These are phyloP conservation scores for Aschersonia sp. DNA, from an alignment of 2,329 filamentous ascomycete genomes.

Conservation along the genomic window DNA sequence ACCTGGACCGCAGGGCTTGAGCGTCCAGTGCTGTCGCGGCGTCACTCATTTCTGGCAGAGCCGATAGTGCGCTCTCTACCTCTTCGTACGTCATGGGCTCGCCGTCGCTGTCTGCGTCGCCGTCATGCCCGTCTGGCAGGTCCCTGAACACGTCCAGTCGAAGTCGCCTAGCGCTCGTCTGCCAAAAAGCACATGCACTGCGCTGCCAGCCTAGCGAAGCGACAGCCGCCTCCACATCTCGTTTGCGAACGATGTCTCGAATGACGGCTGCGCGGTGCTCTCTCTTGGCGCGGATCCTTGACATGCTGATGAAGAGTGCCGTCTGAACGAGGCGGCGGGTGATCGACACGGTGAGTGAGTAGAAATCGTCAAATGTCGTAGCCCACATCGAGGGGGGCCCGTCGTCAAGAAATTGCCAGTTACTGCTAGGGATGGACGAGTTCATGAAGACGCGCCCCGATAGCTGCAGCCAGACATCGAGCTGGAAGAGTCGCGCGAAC, in stretches of 20 bases:
- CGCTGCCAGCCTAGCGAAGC: conserved; percentile 28
- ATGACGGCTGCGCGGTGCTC: conserved; percentile 12
- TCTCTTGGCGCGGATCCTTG: conserved; percentile 43
- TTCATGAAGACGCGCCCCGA: conserved; percentile 68
- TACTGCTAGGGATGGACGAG: conserved; percentile 40
- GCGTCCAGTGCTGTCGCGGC: too few species aligned
- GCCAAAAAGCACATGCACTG: conserved; percentile 30
- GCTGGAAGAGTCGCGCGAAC: conserved; percentile 42
- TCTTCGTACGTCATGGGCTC: conserved; percentile 26
- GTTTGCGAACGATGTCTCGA: conserved; percentile 19
- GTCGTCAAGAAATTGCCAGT: conserved; percentile 51
- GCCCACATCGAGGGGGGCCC: conserved; percentile 56
- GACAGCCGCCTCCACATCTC: conserved; percentile 35
- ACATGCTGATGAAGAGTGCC: conserved; percentile 54
- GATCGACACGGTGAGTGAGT: conserved; percentile 50
- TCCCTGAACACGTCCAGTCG: conserved; percentile 31
- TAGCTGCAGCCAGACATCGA: conserved; percentile 46
- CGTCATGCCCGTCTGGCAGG: conserved; percentile 9
- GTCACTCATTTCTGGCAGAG: background rate
- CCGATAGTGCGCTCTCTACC: conserved; percentile 24
- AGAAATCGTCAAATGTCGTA: conserved; percentile 64
- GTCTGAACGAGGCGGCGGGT: conserved; percentile 59
- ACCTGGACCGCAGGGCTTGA: too few species aligned
- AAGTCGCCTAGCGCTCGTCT: conserved; percentile 30
- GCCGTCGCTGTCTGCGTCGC: conserved; percentile 8